Percentiles rank a stretch among this genome's conserved stretches.
Evolutionary conservation across 495 filamentous ascomycete genomes (phyloP).

Genomic region (Xylaria grammica): DNA sequence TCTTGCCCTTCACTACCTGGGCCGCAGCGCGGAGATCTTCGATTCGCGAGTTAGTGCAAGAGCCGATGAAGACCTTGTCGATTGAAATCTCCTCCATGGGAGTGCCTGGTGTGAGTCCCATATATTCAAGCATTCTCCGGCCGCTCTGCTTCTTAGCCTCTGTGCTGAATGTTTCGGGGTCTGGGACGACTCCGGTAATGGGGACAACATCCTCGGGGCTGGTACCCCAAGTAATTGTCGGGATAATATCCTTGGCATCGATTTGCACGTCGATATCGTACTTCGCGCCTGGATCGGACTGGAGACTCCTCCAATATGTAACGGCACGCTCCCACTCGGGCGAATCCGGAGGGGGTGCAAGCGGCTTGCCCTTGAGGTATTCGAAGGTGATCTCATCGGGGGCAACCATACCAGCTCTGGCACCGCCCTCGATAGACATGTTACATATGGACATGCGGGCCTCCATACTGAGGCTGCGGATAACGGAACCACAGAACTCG

Average conservation of each 20-base stretch:
- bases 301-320: slow-evolving; percentile 86
- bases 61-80: slow-evolving; percentile 98
- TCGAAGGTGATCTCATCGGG: slow-evolving; percentile 93
- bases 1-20: slow-evolving; percentile 80
- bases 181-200: slow-evolving; percentile 87
- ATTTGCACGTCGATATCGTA: slow-evolving; percentile 89
- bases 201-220: slow-evolving; percentile 94
- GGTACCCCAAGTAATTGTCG: slow-evolving; percentile 96
- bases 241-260: slow-evolving; percentile 88
- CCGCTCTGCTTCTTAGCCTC: slow-evolving; percentile 78
- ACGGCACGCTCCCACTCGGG: slow-evolving; percentile 89
- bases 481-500: slow-evolving; percentile 94
- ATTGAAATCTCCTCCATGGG: slow-evolving; percentile 87
- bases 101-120: slow-evolving; percentile 86
- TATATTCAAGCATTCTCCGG: slow-evolving; percentile 87
- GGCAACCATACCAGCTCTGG: slow-evolving; percentile 94
- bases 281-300: slow-evolving; percentile 81
- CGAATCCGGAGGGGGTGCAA: slow-evolving; percentile 83
- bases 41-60: slow-evolving; percentile 96
- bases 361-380: slow-evolving; percentile 87
- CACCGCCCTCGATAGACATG: slow-evolving; percentile 99
- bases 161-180: slow-evolving; percentile 83
- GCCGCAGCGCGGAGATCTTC: slow-evolving; percentile 93
- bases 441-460: slow-evolving; percentile 99
- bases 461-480: slow-evolving; percentile 89